These are phyloP conservation scores for Trichosporon ovoides DNA, from an alignment of 1,284 basidiomycete genomes.

Conservation along the genomic window DNA sequence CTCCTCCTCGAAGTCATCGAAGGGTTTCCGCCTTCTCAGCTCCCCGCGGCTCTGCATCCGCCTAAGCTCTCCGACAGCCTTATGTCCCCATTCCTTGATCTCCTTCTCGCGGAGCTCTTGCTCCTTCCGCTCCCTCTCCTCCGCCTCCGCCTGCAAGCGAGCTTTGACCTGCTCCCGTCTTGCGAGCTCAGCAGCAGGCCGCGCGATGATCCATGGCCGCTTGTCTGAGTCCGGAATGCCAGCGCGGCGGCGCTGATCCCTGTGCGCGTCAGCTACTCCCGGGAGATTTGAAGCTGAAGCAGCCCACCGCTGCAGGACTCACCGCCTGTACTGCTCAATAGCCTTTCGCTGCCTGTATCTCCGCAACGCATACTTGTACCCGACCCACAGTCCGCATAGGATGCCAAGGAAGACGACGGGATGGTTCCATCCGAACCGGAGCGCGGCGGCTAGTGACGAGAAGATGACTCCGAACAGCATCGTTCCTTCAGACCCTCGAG, in stretches of 20 bases:
- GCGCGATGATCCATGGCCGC: constrained; percentile 21
- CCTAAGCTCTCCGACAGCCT: constrained; percentile 10
- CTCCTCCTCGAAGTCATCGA: constrained; percentile 6
- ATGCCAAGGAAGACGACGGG: constrained; percentile 5
- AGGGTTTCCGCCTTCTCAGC: background rate
- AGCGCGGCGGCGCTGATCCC: constrained; percentile 21
- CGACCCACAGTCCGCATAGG: background rate
- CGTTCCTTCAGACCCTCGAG: background rate
- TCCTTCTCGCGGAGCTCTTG: constrained; percentile 14
- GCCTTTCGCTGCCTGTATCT: background rate
- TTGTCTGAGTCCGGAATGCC: constrained; percentile 23
- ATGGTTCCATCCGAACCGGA: background rate
- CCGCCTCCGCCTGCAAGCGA: background rate
- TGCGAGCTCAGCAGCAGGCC: constrained; percentile 20
- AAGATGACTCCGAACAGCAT: background rate
- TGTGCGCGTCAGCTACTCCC: background rate
- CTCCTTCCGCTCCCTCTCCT: constrained; percentile 7
- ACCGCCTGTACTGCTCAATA: constrained; percentile 10
- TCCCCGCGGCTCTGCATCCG: constrained; percentile 10
- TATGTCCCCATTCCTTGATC: constrained; percentile 18
- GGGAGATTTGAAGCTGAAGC: background rate
- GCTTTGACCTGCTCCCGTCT: constrained; percentile 14
- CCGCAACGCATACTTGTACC: background rate
- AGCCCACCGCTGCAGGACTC: background rate
- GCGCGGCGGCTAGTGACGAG: background rate